Percentiles rank a stretch among this genome's conserved stretches.
Evolutionary conservation across 371 early-diverging fungal species (phyloP).

Genomic region (Apophysomyces variabilis): DNA sequence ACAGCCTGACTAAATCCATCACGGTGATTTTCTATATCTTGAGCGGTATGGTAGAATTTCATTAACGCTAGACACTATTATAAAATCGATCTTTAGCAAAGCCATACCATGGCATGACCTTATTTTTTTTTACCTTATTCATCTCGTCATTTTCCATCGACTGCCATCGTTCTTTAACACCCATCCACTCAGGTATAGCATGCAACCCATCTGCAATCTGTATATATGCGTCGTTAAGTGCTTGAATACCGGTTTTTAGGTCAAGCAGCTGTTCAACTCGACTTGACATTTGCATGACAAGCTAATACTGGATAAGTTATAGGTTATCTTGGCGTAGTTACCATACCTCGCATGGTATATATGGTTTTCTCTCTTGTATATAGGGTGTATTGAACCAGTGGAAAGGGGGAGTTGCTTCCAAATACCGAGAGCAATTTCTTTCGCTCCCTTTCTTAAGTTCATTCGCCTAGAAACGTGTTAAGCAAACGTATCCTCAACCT

Average conservation of each 20-base stretch:
- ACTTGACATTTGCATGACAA: constrained; percentile 14
- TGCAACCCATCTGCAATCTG: neutral
- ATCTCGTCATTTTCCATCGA: constrained; percentile 13
- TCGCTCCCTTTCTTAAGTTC: constrained; percentile 5
- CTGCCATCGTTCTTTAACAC: constrained; percentile 9
- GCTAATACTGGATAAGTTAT: neutral
- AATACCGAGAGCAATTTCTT: neutral
- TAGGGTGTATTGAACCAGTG: constrained; percentile 33
- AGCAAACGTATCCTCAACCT: neutral
- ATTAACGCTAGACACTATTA: constrained; percentile 16
- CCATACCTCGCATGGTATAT: constrained; percentile 18
- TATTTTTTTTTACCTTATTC: constrained; percentile 16
- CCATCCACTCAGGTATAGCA: neutral
- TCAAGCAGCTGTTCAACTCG: constrained; percentile 13
- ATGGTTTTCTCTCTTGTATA: constrained; percentile 20
- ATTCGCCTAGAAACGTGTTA: neutral
- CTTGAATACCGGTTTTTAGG: constrained; percentile 9
- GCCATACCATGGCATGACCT: neutral
- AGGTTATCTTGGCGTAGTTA: neutral
- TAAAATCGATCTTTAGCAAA: neutral
- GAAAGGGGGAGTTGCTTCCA: constrained; percentile 19
- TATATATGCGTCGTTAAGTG: constrained; percentile 1
- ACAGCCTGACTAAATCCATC: constrained; percentile 27
- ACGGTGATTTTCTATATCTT: constrained; percentile 28
- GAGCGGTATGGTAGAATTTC: constrained; percentile 13